These are phyloP conservation scores for Ascosphaera apis DNA, from an alignment of 2,329 filamentous ascomycete species.

Conservation along the genomic window DNA sequence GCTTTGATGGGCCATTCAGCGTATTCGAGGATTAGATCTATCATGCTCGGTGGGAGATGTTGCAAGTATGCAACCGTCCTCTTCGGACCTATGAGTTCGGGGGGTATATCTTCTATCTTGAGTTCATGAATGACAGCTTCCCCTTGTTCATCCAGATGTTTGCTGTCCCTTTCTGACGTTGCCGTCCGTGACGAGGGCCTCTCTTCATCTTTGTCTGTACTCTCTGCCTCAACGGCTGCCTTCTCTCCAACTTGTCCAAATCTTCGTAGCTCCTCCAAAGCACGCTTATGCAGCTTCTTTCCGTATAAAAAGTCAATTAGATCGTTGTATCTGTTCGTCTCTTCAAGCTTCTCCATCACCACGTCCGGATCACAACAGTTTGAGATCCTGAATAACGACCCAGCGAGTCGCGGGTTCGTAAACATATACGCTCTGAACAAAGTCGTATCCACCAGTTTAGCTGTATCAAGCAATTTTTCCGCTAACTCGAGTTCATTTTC, in stretches of 20 bases:
- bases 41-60: constrained; percentile 61
- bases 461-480: constrained; percentile 48
- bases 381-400: constrained; percentile 76
- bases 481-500: constrained; percentile 35
- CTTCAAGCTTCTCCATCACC: constrained; percentile 76
- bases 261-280: constrained; percentile 55
- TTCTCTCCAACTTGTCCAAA: constrained; percentile 41
- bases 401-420: constrained; percentile 59
- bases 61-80: constrained; percentile 81
- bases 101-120: constrained; percentile 12
- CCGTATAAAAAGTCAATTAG: constrained; percentile 95
- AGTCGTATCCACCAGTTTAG: constrained; percentile 74
- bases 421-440: constrained; percentile 93
- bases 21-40: constrained; percentile 79
- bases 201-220: constrained; percentile 4
- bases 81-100: constrained; percentile 52
- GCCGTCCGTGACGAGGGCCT: constrained; percentile 2
- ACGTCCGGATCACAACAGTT: constrained; percentile 96
- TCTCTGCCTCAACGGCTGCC: constrained; percentile 5
- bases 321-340: constrained; percentile 73
- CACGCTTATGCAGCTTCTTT: constrained; percentile 76
- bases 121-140: neutral
- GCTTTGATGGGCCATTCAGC: constrained; percentile 63
- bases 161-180: neutral
- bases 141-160: neutral